Evolutionary conservation across 352 stramenopile species (phyloP), one percentile per base, ranked within the genome.

Genomic region (Phytopythium cucurbitacearum): DNA sequence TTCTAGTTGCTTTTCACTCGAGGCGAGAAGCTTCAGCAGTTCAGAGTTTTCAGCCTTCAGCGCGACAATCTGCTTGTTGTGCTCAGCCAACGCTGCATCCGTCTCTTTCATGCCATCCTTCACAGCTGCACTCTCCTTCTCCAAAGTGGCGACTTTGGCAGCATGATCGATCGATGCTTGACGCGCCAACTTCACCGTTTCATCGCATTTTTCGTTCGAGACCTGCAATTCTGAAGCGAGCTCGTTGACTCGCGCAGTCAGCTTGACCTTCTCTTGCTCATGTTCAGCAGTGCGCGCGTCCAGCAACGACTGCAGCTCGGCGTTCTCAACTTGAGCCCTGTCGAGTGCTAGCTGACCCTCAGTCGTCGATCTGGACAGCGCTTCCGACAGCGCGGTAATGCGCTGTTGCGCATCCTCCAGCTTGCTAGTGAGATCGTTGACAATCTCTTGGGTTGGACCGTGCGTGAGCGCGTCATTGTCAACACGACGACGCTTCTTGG

Each of bases 291-390:
- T 50, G 32, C 66, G 69, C 15, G 42, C 46, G 10, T 42, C 15
- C 8, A 71, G 48, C 28, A 51, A 48, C 9, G 39, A 35, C 21
- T 60, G 53, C 6, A 76, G 44, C 63, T 62, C 48, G 59, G 38
- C 60, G 64, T 48, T 68, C 33, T 76, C 67, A 44, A 60, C 64
- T 44, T 66, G 39, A 11, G 70, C 59, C 8, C 62, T 60, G 59
- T 75, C 59, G n/a, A 75, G 42, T 35, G 68, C 68, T 46, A 70
- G 57, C 41, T 69, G 53, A 40, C 64, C 65, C 47, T 71, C 21
- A 28, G 21, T 28, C 21, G 21, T 28, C 21, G 21, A 28, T 63
- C 38, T 62, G 65, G 4, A 51, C 62, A 7, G 53, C 2, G 40
- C 56, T 57, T 64, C 62, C 60, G 61, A 64, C 2, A 71, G 59